These are phyloP conservation scores for Linaria vulgaris DNA, from an alignment of 257 asterid species.

Conservation along the genomic window DNA sequence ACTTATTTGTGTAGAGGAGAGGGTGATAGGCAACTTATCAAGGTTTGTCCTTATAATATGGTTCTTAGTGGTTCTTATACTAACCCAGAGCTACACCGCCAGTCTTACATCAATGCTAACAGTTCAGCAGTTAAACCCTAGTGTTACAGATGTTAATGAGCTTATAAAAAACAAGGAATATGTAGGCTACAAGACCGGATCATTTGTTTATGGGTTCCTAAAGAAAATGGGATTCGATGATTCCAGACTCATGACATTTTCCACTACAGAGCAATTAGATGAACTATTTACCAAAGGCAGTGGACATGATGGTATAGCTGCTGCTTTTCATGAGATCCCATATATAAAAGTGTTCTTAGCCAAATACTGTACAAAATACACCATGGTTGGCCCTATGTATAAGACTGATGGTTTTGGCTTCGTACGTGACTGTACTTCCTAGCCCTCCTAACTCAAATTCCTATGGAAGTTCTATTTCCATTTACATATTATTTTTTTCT, in stretches of 20 bases:
- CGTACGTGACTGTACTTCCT: too few relatives aligned
- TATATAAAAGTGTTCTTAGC: constrained; percentile 35
- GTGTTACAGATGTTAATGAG: too few relatives aligned
- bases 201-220: constrained; percentile 22
- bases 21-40: constrained; percentile 31
- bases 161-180: too few relatives aligned
- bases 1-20: constrained; percentile 27
- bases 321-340: constrained; percentile 41
- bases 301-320: constrained; percentile 35
- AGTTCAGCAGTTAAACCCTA: too few relatives aligned
- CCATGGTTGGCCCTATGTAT: constrained; percentile 28
- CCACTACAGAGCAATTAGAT: constrained; percentile 21
- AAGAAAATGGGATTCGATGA: constrained; percentile 21
- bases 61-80: too few relatives aligned
- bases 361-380: constrained; percentile 28
- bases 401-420: constrained; percentile 40
- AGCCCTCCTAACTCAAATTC: too few relatives aligned
- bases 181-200: constrained; percentile 44
- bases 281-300: constrained; percentile 31
- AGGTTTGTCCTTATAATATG: constrained; percentile 38
- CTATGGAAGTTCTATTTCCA: too few relatives aligned
- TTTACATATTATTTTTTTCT: too few relatives aligned
- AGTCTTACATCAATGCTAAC: too few relatives aligned
- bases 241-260: constrained; percentile 18
- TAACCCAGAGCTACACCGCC: too few relatives aligned